phyloP scores from a whole-genome alignment of 139 green algal genomes.

The Tetraselmis chui region DNA sequence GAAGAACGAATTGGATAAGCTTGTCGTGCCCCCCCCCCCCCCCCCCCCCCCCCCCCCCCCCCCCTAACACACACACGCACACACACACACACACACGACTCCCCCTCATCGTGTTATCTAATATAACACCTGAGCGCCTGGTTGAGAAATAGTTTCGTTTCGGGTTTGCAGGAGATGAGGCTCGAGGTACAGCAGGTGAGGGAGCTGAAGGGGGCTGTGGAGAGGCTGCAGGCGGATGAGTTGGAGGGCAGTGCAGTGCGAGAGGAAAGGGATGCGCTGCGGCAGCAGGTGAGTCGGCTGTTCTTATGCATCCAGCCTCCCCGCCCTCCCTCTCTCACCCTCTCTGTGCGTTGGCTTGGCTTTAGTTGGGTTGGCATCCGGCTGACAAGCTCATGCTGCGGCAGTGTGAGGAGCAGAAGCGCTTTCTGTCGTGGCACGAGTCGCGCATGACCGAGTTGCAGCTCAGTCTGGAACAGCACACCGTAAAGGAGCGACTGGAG shows the following conservation, averaged over 20 bases:
- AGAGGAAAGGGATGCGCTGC: background rate
- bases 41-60: no score
- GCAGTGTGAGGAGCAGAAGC: background rate
- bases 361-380: background rate
- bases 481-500: background rate
- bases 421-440: background rate
- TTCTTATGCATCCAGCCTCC: background rate
- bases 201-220: background rate
- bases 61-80: no score
- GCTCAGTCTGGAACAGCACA: background rate
- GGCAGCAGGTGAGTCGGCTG: background rate
- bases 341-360: no score
- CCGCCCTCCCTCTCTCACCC: background rate
- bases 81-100: no score
- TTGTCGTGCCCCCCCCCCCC: no score
- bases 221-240: background rate
- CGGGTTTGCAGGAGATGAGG: background rate
- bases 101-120: no score
- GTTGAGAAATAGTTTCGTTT: no score
- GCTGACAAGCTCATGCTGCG: no score
- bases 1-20: no score
- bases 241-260: background rate
- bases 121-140: no score
- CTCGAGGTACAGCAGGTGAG: background rate
- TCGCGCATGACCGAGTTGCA: background rate